phyloP scores from a whole-genome alignment of 2,329 filamentous ascomycete genomes.

The Dryadomyces quercus-mongolicae region DNA sequence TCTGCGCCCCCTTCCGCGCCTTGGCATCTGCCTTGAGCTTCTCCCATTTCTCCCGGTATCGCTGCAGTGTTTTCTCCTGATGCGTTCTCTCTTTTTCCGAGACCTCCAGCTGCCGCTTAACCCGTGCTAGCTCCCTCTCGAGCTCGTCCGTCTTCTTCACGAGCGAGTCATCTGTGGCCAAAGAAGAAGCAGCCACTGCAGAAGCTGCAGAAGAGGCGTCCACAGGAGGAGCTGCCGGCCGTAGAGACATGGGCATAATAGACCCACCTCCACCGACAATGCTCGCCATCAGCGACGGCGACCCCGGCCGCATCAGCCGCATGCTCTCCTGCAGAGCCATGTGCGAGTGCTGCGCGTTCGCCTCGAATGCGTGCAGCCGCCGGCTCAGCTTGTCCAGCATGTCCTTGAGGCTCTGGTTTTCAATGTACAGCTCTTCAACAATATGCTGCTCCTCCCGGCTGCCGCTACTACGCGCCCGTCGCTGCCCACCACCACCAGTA shows the following conservation, averaged over 20 bases:
- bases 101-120: constrained; percentile 49
- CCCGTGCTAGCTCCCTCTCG: constrained; percentile 50
- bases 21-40: constrained; percentile 49
- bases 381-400: constrained; percentile 78
- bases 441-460: constrained; percentile 48
- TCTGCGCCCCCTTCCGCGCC: constrained; percentile 35
- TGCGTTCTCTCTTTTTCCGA: constrained; percentile 51
- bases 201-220: background rate
- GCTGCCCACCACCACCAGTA: background rate
- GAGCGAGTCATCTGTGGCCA: constrained; percentile 29
- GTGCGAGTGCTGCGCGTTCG: constrained; percentile 77
- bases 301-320: constrained; percentile 46
- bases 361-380: constrained; percentile 85
- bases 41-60: constrained; percentile 51
- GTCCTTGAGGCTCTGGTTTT: constrained; percentile 77
- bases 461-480: constrained; percentile 16
- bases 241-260: background rate
- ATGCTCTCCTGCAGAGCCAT: constrained; percentile 78
- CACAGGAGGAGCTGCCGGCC: background rate
- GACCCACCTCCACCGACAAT: background rate
- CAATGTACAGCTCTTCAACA: constrained; percentile 75
- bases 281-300: constrained; percentile 18
- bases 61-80: constrained; percentile 41
- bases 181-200: background rate
- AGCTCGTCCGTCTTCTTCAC: constrained; percentile 47